These are phyloP conservation scores for Amanita jacksonii DNA, from an alignment of 768 basidiomycete species.

Conservation along the genomic window DNA sequence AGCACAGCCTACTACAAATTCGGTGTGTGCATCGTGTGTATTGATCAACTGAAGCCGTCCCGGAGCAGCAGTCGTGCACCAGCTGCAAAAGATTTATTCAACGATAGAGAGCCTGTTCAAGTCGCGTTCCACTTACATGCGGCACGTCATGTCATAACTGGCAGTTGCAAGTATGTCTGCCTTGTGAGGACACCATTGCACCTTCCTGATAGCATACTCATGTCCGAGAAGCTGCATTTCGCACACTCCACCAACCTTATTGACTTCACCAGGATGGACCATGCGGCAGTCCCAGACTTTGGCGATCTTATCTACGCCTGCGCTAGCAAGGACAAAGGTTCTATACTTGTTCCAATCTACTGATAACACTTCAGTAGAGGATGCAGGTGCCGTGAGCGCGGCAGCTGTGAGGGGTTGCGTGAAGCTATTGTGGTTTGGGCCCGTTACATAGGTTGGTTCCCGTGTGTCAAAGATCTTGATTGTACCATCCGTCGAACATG, in stretches of 20 bases:
- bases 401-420: slow-evolving; percentile 61
- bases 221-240: slow-evolving; percentile 70
- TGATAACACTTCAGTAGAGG: slow-evolving; percentile 67
- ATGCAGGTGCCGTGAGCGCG: slow-evolving; percentile 69
- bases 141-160: slow-evolving; percentile 94
- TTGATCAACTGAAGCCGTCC: slow-evolving; percentile 45
- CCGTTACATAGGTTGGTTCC: slow-evolving; percentile 47
- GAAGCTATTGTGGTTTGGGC: slow-evolving; percentile 44
- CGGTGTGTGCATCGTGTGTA: slow-evolving; percentile 84
- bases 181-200: slow-evolving; percentile 83
- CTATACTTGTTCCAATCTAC: slow-evolving; percentile 94
- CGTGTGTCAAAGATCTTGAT: slow-evolving; percentile 78
- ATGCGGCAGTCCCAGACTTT: slow-evolving; percentile 87
- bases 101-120: too few species aligned
- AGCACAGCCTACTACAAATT: slow-evolving; percentile 86
- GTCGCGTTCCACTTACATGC: slow-evolving; percentile 50
- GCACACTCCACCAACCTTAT: slow-evolving; percentile 61
- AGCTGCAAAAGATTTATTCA: slow-evolving; percentile 32
- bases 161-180: slow-evolving; percentile 56
- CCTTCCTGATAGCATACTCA: slow-evolving; percentile 83
- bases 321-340: slow-evolving; percentile 67
- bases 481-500: slow-evolving; percentile 83
- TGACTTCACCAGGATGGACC: slow-evolving; percentile 47
- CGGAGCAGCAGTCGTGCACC: slow-evolving; percentile 54
- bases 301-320: slow-evolving; percentile 66